Percentiles rank a stretch among this genome's conserved stretches.
These are phyloP conservation scores for Thelephora terrestris DNA, from an alignment of 1,284 basidiomycete species.

Conservation along the genomic window DNA sequence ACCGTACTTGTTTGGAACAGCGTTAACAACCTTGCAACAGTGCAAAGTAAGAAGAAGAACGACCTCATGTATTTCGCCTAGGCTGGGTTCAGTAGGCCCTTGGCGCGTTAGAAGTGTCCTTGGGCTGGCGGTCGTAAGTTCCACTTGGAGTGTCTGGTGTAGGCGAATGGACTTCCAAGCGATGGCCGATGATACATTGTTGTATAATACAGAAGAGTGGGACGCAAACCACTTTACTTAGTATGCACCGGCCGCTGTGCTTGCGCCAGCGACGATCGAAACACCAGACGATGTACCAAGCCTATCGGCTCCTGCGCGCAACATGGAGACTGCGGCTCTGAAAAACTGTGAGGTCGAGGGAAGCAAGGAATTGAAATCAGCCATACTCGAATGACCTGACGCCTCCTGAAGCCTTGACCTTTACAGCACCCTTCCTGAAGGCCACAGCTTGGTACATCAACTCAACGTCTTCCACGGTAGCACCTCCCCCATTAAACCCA, in stretches of 20 bases:
- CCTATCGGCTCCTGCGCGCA: not conserved
- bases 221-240: not conserved
- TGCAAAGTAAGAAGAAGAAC: slow-evolving; percentile 97
- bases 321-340: not conserved
- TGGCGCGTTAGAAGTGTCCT: no score
- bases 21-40: slow-evolving; percentile 28
- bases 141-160: no score
- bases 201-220: no score
- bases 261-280: not conserved
- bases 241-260: not conserved
- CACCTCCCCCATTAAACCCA: slow-evolving; percentile 34
- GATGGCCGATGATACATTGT: no score
- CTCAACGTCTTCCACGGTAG: slow-evolving; percentile 30
- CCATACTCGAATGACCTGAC: slow-evolving; percentile 29
- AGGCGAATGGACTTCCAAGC: no score
- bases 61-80: slow-evolving; percentile 86
- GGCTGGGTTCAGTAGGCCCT: slow-evolving; percentile 6
- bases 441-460: slow-evolving; percentile 31
- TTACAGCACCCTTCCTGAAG: slow-evolving; percentile 27
- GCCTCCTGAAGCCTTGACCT: slow-evolving; percentile 41
- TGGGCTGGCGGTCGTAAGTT: no score
- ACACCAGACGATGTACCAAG: not conserved
- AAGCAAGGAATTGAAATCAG: not conserved
- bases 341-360: not conserved
- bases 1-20: slow-evolving; percentile 1